A percentile compares a stretch with the other conserved stretches of the same genome.
Conservation (phyloP, 495 filamentous ascomycete genomes). For the Durotheca rogersii region DNA sequence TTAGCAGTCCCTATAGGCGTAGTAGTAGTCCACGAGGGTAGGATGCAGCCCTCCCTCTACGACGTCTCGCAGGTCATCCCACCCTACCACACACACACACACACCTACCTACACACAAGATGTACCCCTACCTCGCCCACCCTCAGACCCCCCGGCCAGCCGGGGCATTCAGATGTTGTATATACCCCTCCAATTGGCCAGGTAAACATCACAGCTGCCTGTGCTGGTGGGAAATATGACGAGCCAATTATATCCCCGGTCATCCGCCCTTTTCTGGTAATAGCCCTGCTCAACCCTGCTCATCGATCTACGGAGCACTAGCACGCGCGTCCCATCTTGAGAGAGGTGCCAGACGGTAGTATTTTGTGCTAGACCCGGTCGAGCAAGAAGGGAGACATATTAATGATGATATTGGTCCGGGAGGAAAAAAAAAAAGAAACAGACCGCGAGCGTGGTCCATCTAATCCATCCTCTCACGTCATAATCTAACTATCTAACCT, state of each 20-base stretch:
- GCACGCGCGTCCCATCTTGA: conserved; percentile 28
- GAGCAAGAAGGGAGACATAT: background rate
- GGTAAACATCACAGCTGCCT: conserved; percentile 34
- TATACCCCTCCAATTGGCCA: conserved; percentile 18
- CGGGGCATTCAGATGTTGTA: conserved; percentile 19
- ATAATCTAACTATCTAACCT: conserved; percentile 5
- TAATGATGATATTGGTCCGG: background rate
- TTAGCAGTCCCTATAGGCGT: conserved; percentile 10
- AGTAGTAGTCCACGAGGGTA: conserved; percentile 28
- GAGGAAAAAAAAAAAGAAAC: conserved; percentile 5
- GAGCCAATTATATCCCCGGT: conserved; percentile 30
- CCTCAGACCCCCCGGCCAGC: conserved; percentile 16
- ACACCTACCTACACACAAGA: too few species aligned
- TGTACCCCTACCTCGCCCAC: background rate
- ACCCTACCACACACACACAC: too few species aligned
- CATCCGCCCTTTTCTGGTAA: conserved; percentile 30
- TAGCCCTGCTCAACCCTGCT: conserved; percentile 20
- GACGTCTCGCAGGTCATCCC: conserved; percentile 28
- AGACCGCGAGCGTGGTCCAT: conserved; percentile 1
- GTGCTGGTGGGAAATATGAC: conserved; percentile 14
- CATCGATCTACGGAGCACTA: conserved; percentile 26
- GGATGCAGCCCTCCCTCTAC: conserved; percentile 14
- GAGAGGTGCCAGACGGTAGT: conserved; percentile 5
- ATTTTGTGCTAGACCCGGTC: conserved; percentile 11
- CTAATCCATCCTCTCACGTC: conserved; percentile 6